Evolutionary conservation across 1,139 yeast genomes (phyloP).

Genomic region (Tardiomyces blankii): DNA sequence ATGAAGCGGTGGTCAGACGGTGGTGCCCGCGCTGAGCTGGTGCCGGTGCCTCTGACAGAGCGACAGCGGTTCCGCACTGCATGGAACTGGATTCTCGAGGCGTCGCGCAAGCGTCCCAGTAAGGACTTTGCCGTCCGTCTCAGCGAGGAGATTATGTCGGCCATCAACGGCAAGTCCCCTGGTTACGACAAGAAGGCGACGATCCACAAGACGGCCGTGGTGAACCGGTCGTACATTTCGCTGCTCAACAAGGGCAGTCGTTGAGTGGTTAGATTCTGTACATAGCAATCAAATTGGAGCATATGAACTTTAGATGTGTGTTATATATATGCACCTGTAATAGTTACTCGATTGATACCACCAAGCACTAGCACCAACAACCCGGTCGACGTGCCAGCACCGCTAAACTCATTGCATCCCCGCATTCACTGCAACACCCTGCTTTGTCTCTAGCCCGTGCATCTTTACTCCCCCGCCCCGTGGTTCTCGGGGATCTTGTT

Average conservation of each 20-base stretch:
- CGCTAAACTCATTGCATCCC: too few relatives aligned
- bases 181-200: slow-evolving; percentile 77
- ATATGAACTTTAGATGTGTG: too few relatives aligned
- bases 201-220: slow-evolving; percentile 75
- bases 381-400: too few relatives aligned
- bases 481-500: too few relatives aligned
- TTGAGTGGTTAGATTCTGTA: slow-evolving; percentile 1
- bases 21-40: slow-evolving; percentile 66
- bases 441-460: too few relatives aligned
- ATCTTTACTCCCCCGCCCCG: too few relatives aligned
- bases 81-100: slow-evolving; percentile 81
- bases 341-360: too few relatives aligned
- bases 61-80: slow-evolving; percentile 83
- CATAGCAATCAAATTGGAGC: too few relatives aligned
- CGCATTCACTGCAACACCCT: too few relatives aligned
- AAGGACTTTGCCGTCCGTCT: slow-evolving; percentile 78
- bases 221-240: slow-evolving; percentile 27
- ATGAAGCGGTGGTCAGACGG: slow-evolving; percentile 75
- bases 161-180: slow-evolving; percentile 66
- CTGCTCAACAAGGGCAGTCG: slow-evolving; percentile 11
- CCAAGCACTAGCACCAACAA: too few relatives aligned
- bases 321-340: too few relatives aligned
- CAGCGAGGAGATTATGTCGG: slow-evolving; percentile 78
- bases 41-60: slow-evolving; percentile 74
- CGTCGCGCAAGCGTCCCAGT: slow-evolving; percentile 67